Conservation (phyloP, 345 rosid genomes). For the Acer campestre region DNA sequence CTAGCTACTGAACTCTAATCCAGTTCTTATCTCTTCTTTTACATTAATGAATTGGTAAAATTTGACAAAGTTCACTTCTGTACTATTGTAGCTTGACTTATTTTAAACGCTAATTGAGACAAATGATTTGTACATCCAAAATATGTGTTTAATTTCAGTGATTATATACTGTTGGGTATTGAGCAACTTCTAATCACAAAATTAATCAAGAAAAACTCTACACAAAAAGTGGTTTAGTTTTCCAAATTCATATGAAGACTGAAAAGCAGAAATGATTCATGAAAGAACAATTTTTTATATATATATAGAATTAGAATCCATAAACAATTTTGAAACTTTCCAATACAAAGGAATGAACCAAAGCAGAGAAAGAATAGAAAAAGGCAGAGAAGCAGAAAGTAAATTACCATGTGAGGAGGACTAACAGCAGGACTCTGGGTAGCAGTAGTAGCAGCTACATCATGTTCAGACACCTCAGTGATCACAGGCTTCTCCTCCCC, state of each 20-base stretch:
- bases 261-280: not conserved
- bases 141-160: not conserved
- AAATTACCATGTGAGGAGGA: constrained; percentile 32
- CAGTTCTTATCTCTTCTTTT: not conserved
- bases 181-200: not conserved
- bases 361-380: not conserved
- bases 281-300: not conserved
- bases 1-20: not conserved
- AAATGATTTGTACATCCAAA: not conserved
- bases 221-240: not conserved
- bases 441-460: constrained; percentile 22
- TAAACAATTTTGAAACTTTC: not conserved
- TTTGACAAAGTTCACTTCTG: not conserved
- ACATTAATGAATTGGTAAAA: not conserved
- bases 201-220: not conserved
- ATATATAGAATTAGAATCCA: not conserved
- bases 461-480: constrained; percentile 5
- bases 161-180: not conserved
- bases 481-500: constrained; percentile 29
- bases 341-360: not conserved
- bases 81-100: not conserved
- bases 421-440: constrained; percentile 16
- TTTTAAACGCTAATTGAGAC: not conserved
- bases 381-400: not conserved
- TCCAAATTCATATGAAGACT: not conserved